Base-by-base conservation (phyloP, 2,329 filamentous ascomycete species). In the Scleromitrula shiraiana region DNA sequence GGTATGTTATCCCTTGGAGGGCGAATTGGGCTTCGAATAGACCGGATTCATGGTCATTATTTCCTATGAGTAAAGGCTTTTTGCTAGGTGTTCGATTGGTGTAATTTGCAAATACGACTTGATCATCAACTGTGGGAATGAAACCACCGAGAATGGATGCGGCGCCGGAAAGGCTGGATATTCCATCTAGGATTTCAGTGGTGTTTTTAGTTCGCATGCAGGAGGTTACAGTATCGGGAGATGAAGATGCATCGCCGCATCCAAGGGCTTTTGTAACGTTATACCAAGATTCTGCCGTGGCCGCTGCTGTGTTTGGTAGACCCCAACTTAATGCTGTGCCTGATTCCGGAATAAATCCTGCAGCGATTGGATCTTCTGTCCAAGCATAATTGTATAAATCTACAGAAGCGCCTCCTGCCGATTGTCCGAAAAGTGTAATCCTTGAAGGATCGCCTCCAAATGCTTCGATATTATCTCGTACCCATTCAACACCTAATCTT, bases 391-490 rank as follows among this genome's bases (percentile, higher is more conserved):
- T 52, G 33, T 66, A 63, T 8, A 55, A 52, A 33, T 65, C 64
- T 3, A 60, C 73, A 44, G 77, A 80, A 59, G 83, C 80, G 7
- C 65, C 73, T 10, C 76, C 76, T 0, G 76, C 74, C 3, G 69
- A 74, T 63, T 80, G 73, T 30, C 74, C 75, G 67, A 70, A 77
- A 36, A 78, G 62, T 1, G 71, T 75, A 26, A 84, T 71, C 50
- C 76, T 72, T 2, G 64, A 62, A 1, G 67, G 66, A 53, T 83
- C 75, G 2, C 80, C 82, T 0, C 80, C 80, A 61, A 85, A 82
- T 2, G 65, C 66, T 2, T 62, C 72, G 41, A 81, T 76, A 59
- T 83, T 83, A 22, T 73, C 67, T 50, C 70, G 68, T 22, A 84
- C 72, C 81, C 81, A 85, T 52, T 70, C 66, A 14, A 84, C 66